These are phyloP conservation scores for Elsinoe fawcettii DNA, from an alignment of 2,329 filamentous ascomycete genomes.

Conservation along the genomic window DNA sequence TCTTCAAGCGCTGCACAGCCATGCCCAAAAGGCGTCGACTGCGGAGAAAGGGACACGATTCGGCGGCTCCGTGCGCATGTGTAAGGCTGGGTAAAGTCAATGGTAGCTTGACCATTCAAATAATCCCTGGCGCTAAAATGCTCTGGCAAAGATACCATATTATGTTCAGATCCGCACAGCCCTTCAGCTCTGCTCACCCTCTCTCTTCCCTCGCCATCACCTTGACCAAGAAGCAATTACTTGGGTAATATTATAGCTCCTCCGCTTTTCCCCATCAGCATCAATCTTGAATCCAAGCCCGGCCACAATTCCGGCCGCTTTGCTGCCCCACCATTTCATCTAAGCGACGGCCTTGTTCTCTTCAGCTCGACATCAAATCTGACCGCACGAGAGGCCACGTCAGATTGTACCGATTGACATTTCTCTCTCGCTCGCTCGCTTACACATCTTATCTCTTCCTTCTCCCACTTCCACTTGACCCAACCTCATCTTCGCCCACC, in stretches of 20 bases:
- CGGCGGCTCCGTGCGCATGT: conserved; percentile 11
- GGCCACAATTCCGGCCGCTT: conserved; percentile 5
- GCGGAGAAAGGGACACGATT: conserved; percentile 9
- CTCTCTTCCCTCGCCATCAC: not conserved
- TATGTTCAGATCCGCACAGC: not conserved
- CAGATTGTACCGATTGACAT: not conserved
- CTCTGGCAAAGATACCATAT: not conserved
- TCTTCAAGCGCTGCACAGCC: conserved; percentile 12
- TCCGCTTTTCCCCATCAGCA: not conserved
- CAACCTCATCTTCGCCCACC: not conserved
- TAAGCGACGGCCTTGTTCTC: conserved; percentile 2
- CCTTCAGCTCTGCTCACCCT: not conserved
- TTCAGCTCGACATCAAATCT: conserved; percentile 7
- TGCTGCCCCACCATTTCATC: conserved; percentile 9
- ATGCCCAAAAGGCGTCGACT: not conserved
- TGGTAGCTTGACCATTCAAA: not conserved
- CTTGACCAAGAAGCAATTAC: not conserved
- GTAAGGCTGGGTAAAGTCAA: conserved; percentile 1
- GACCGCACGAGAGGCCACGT: not conserved
- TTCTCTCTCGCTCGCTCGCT: not conserved
- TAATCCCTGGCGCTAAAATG: not conserved
- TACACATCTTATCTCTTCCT: not conserved
- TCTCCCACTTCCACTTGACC: not conserved
- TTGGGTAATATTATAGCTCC: not conserved
- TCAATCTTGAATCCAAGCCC: not conserved